Percentiles rank a stretch among this genome's conserved stretches.
phyloP scores from a whole-genome alignment of 176 grass and related monocot species.

The Hyparrhenia diplandra region DNA sequence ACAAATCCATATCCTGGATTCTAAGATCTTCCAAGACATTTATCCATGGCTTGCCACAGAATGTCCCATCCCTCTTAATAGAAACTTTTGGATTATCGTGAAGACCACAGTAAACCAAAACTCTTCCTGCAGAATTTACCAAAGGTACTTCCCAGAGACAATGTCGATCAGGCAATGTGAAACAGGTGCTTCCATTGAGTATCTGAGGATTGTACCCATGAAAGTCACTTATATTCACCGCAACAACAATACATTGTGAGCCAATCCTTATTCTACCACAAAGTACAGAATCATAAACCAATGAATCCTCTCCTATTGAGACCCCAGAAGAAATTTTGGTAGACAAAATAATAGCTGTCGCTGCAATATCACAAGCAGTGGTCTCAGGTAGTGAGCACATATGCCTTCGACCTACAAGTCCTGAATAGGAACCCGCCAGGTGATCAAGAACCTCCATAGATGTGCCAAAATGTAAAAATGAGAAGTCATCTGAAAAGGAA shows the following conservation, averaged over 20 bases:
- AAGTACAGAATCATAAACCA: constrained; percentile 91
- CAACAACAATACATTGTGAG: constrained; percentile 83
- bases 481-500: constrained; percentile 73
- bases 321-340: constrained; percentile 70
- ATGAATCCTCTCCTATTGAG: constrained; percentile 76
- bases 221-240: constrained; percentile 54
- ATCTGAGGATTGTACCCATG: background rate
- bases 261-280: constrained; percentile 73
- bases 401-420: constrained; percentile 75
- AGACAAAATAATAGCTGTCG: constrained; percentile 72
- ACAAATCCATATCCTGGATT: constrained; percentile 73
- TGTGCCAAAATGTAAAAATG: constrained; percentile 96
- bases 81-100: constrained; percentile 87
- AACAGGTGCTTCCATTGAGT: constrained; percentile 19
- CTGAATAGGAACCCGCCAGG: constrained; percentile 65
- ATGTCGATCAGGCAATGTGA: constrained; percentile 72
- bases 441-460: constrained; percentile 93
- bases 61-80: constrained; percentile 57
- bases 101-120: constrained; percentile 81
- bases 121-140: constrained; percentile 54
- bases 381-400: constrained; percentile 71
- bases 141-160: constrained; percentile 97
- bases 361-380: constrained; percentile 79
- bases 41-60: constrained; percentile 89
- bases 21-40: constrained; percentile 63